Evolutionary conservation across 164 flowering plant species (phyloP), one percentile per base, ranked within the genome.

Genomic region (Paratinospora sagittata): DNA sequence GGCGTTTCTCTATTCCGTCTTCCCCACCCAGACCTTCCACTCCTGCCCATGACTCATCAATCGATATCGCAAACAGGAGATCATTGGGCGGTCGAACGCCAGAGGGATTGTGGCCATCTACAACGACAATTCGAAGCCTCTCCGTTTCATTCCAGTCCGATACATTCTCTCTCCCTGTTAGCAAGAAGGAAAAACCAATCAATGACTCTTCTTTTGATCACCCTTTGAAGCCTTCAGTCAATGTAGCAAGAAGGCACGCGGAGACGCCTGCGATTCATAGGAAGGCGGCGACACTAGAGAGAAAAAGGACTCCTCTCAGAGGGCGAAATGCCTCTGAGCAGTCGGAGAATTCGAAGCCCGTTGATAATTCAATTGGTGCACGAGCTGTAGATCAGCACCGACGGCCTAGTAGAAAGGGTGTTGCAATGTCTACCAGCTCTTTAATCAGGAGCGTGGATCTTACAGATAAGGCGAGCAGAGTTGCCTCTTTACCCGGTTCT

Each of bases 71-170:
- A 41, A 63, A 86, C 11, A 84, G 84, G 69, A 84, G 81, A 80
- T n/a, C 69, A 41, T 74, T 62, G 45, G 75, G 78, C 65, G 81
- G 84, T 34, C 71, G 84, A 52, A 68, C 76, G 30, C 81, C 84
- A 0, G 97, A 94, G 79, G 78, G 85, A 33, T 79, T 95, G 79
- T 95, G 97, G 97, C 98, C 97, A 33, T 89, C 97, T 17, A 90
- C 95, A 11, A 87, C 85, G 86, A 80, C 70, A 12, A 39, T 68
- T n/a, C 11, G 97, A 70, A 92, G 97, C 70, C 85, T 90, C 41
- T 85, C 83, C 75, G 96, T 86, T 65, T 88, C 97, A 26, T 90
- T 94, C 68, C 97, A 92, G 83, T 85, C 95, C 5, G 97, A 95
- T 77, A 58, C 81, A 7, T 78, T 84, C 69, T 87, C 98, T 1